Evolutionary conservation across 2,329 filamentous ascomycete species (phyloP), one percentile per base, ranked within the genome.

Genomic region (Cladosporium austrohemisphaericum): DNA sequence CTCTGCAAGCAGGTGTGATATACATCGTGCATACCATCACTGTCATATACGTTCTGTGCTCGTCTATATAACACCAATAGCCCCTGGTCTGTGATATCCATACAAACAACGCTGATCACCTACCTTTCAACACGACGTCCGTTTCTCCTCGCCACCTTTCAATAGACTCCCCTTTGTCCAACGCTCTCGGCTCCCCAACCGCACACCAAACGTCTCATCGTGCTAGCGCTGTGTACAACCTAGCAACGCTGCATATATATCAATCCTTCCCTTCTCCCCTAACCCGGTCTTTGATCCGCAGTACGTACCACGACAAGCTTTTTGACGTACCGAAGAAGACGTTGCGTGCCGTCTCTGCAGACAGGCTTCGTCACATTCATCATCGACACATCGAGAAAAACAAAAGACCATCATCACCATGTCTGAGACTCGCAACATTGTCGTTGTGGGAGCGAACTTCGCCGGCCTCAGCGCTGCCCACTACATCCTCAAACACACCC

Each of bases 371-470:
- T n/a, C n/a, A 36, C n/a, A 36, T 6, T 36, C 16, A 36, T 36
- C 32, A 9, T 13, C 16, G 32, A 11, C 14, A 19, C 37, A 28
- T 18, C 37, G 28, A 8, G 8, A 26, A 18, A 14, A 28, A 23
- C 37, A 28, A 11, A 7, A 32, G n/a, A 13, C 2, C 13, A 32
- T 32, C 29, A n/a, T 9, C 48, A 41, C 16, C 26, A 67, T 66
- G 64, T 55, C 65, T 2, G 62, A 66, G 37, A 61, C 56, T 9
- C 68, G 68, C 29, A 71, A 68, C 49, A 75, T 80, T 49, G 62
- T 80, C 52, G 68, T 81, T 18, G 62, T 81, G 2, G 78, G 78
- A 19, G 76, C 71, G 16, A 79, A 76, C 8, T 80, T 76, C 53
- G 76, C 63, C 9, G 78, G 78, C 19, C 49, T 79, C 3, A 74